phyloP scores from a whole-genome alignment of 176 grass and related monocot species.

The Zoysia pacifica region DNA sequence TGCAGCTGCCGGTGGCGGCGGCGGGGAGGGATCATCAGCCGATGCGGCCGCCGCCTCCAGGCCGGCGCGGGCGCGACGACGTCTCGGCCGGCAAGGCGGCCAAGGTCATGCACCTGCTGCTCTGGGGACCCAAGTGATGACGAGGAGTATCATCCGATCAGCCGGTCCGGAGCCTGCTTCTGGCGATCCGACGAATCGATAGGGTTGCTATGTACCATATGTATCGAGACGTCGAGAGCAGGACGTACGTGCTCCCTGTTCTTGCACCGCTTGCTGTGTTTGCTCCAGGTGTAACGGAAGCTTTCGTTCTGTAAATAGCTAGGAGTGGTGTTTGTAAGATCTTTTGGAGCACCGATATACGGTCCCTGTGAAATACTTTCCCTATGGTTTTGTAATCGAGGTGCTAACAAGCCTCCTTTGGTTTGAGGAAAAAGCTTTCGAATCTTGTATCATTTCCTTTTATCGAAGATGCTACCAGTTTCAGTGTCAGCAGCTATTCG shows the following conservation, averaged over 20 bases:
- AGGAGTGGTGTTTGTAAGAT: not conserved
- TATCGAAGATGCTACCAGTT: no score
- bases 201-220: not conserved
- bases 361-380: no score
- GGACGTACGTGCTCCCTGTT: not conserved
- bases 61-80: not conserved
- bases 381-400: no score
- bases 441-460: no score
- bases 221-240: not conserved
- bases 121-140: conserved; percentile 66
- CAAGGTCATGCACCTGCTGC: conserved; percentile 75
- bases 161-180: not conserved
- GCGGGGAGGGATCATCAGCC: not conserved
- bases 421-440: no score
- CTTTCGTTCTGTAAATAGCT: not conserved
- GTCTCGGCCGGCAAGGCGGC: conserved; percentile 32
- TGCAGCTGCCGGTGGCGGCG: not conserved
- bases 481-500: no score
- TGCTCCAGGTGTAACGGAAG: not conserved
- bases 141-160: not conserved
- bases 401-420: no score
- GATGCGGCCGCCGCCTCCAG: no score
- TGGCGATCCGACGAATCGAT: not conserved
- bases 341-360: conserved; percentile 1
- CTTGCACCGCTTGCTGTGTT: not conserved